phyloP scores from a whole-genome alignment of 352 stramenopile species.

The Phytophthora tubulina region DNA sequence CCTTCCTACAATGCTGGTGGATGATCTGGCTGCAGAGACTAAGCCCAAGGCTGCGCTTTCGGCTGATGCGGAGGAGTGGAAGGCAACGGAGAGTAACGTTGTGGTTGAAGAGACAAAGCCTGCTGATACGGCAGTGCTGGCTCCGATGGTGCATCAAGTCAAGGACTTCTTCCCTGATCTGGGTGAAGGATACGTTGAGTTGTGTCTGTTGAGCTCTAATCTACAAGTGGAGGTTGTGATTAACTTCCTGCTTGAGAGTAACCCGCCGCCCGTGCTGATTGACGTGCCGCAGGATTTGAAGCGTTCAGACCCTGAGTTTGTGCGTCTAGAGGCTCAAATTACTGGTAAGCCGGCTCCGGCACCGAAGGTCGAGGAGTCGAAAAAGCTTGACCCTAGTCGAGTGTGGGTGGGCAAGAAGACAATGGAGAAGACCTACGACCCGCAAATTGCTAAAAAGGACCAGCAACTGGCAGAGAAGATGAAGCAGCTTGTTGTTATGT shows the following conservation, averaged over 20 bases:
- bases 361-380: slow-evolving; percentile 29
- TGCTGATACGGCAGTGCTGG: slow-evolving; percentile 20
- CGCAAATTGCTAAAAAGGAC: slow-evolving; percentile 60
- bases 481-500: slow-evolving; percentile 60
- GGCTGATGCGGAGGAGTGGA: slow-evolving; percentile 26
- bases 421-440: slow-evolving; percentile 67
- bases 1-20: slow-evolving; percentile 23
- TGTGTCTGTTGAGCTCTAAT: slow-evolving; percentile 60
- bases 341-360: slow-evolving; percentile 29
- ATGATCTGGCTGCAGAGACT: slow-evolving; percentile 32
- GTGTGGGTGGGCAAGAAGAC: slow-evolving; percentile 78
- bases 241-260: slow-evolving; percentile 68
- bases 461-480: slow-evolving; percentile 60
- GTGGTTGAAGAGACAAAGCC: slow-evolving; percentile 23
- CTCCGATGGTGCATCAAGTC: slow-evolving; percentile 59
- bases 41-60: slow-evolving; percentile 15
- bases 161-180: slow-evolving; percentile 71
- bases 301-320: slow-evolving; percentile 44
- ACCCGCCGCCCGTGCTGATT: slow-evolving; percentile 48
- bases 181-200: slow-evolving; percentile 68
- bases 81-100: slow-evolving; percentile 1
- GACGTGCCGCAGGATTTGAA: slow-evolving; percentile 45
- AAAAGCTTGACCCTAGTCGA: slow-evolving; percentile 56
- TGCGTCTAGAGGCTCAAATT: slow-evolving; percentile 38
- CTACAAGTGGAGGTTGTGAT: slow-evolving; percentile 63